Evolutionary conservation across 2,329 filamentous ascomycete genomes (phyloP).

Genomic region (Diaporthe vaccinii): DNA sequence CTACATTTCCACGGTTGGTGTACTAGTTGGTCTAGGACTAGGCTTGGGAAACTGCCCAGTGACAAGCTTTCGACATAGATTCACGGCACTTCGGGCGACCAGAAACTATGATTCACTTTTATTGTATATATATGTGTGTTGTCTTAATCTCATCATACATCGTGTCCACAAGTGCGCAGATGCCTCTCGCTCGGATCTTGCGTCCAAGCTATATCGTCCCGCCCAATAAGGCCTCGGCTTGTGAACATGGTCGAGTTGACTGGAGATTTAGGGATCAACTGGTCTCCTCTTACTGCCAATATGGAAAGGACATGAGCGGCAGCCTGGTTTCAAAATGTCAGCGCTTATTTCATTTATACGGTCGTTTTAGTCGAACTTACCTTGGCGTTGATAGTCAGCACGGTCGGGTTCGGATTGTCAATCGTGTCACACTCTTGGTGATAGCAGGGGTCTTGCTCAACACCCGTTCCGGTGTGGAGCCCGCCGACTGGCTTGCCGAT

Average conservation of each 20-base stretch:
- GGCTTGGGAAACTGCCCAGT: no score
- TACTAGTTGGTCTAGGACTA: no score
- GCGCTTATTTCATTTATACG: neutral
- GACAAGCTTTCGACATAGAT: no score
- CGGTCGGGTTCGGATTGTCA: slow-evolving; percentile 49
- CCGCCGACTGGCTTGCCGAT: slow-evolving; percentile 53
- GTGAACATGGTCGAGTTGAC: slow-evolving; percentile 29
- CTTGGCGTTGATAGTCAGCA: slow-evolving; percentile 52
- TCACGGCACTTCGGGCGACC: no score
- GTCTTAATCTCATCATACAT: neutral
- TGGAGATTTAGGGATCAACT: slow-evolving; percentile 17
- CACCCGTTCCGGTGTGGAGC: slow-evolving; percentile 49
- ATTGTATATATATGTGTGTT: neutral
- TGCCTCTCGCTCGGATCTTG: slow-evolving; percentile 23
- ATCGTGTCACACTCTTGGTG: slow-evolving; percentile 52
- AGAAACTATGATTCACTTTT: neutral
- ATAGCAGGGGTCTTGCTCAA: slow-evolving; percentile 51
- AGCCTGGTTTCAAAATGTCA: neutral
- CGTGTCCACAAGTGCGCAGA: slow-evolving; percentile 8
- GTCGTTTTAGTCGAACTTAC: slow-evolving; percentile 25
- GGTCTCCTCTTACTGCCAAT: slow-evolving; percentile 1
- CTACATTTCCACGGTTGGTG: no score
- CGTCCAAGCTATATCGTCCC: slow-evolving; percentile 2
- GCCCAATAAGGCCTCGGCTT: slow-evolving; percentile 14
- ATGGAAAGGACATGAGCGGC: slow-evolving; percentile 22